Percentiles rank a stretch among this genome's conserved stretches.
Evolutionary conservation across 257 asterid genomes (phyloP).

Genomic region (Primulina tabacum): DNA sequence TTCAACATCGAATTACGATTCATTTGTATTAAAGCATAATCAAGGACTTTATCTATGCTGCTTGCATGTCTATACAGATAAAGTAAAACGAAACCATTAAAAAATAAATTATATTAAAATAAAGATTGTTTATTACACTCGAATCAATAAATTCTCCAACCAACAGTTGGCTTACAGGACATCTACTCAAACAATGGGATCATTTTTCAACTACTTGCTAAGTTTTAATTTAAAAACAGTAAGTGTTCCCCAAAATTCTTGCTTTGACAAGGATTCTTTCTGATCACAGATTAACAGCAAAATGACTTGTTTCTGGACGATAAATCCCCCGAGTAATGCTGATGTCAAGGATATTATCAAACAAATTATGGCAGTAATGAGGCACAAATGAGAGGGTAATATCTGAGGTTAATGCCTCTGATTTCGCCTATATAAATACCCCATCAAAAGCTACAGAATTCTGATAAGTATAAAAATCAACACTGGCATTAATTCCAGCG

Average conservation of each 20-base stretch:
- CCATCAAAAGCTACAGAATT: background rate
- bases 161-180: no score
- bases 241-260: background rate
- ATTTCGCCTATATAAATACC: background rate
- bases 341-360: constrained; percentile 8
- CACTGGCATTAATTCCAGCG: background rate
- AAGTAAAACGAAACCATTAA: no score
- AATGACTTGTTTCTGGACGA: background rate
- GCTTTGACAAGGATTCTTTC: background rate
- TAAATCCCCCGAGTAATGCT: background rate
- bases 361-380: background rate
- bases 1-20: no score
- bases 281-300: background rate
- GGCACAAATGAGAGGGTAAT: background rate
- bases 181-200: no score
- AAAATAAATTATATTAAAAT: no score
- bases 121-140: no score
- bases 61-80: no score
- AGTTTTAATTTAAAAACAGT: background rate
- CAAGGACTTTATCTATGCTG: no score
- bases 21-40: no score
- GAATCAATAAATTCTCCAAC: no score
- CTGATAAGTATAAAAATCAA: background rate
- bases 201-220: background rate
- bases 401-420: no score